Conservation (phyloP, 192 early-diverging fungal species). For the Pilaira anomala region DNA sequence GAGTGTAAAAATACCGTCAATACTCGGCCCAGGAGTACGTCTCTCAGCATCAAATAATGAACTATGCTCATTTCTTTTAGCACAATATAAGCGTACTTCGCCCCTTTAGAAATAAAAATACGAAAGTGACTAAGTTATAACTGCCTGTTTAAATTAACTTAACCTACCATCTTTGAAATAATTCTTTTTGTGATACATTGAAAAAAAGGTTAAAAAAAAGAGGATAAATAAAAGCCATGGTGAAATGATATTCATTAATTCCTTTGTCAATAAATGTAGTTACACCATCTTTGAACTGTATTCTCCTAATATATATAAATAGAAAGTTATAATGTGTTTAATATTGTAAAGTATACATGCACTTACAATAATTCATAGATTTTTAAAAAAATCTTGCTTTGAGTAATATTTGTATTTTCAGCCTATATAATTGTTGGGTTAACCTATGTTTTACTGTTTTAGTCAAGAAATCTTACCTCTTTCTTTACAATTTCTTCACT, state of each 20-base stretch:
- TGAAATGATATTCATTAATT: constrained; percentile 1
- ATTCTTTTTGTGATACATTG: background rate
- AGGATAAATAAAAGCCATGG: background rate
- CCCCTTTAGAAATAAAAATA: background rate
- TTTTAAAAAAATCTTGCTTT: background rate
- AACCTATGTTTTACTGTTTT: background rate
- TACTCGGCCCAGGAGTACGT: background rate
- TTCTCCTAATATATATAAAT: background rate
- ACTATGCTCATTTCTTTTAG: background rate
- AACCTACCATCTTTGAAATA: background rate
- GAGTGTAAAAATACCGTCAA: background rate
- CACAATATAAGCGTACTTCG: background rate
- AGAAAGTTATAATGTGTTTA: background rate
- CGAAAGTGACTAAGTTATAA: background rate
- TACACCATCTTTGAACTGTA: background rate
- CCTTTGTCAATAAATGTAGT: background rate
- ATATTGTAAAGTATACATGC: background rate
- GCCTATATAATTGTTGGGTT: background rate
- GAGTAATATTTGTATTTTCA: background rate
- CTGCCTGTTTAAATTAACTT: background rate
- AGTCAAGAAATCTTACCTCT: constrained; percentile 2
- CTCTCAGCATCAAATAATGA: background rate
- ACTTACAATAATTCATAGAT: background rate
- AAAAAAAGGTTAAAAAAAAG: background rate
- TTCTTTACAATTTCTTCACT: constrained; percentile 1